phyloP scores from a whole-genome alignment of 2,329 filamentous ascomycete genomes.

The Trichophyton benhamiae region DNA sequence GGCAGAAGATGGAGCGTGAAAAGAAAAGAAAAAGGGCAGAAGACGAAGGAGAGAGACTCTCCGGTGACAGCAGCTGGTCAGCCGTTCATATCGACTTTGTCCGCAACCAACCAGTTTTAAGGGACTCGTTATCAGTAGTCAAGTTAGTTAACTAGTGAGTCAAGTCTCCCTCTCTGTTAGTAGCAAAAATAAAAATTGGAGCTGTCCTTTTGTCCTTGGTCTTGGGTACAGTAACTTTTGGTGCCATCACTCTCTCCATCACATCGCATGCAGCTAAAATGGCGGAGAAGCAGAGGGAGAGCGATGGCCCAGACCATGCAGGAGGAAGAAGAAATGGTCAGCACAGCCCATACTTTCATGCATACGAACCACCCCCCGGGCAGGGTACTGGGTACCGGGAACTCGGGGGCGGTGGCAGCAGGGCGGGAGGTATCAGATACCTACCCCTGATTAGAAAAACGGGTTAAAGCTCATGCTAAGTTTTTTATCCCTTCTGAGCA shows the following conservation, averaged over 20 bases:
- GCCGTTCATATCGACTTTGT: not conserved
- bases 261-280: not conserved
- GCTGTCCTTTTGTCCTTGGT: too few relatives aligned
- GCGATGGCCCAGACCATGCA: not conserved
- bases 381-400: not conserved
- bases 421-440: not conserved
- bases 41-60: too few relatives aligned
- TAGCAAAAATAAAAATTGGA: too few relatives aligned
- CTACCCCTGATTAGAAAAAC: not conserved
- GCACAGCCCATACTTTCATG: not conserved
- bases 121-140: too few relatives aligned
- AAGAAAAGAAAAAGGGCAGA: not conserved
- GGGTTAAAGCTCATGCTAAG: not conserved
- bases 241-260: not conserved
- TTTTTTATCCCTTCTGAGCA: too few relatives aligned
- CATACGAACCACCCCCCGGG: not conserved
- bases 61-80: not conserved
- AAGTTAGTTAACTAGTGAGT: too few relatives aligned
- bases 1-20: not conserved
- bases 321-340: not conserved
- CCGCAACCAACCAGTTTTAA: too few relatives aligned
- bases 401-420: not conserved
- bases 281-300: not conserved
- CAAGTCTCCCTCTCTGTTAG: too few relatives aligned
- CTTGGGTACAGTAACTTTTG: too few relatives aligned